Percentiles rank a stretch among this genome's conserved stretches.
These are phyloP conservation scores for Ensete ventricosum DNA, from an alignment of 176 grass and related monocot genomes.

Conservation along the genomic window DNA sequence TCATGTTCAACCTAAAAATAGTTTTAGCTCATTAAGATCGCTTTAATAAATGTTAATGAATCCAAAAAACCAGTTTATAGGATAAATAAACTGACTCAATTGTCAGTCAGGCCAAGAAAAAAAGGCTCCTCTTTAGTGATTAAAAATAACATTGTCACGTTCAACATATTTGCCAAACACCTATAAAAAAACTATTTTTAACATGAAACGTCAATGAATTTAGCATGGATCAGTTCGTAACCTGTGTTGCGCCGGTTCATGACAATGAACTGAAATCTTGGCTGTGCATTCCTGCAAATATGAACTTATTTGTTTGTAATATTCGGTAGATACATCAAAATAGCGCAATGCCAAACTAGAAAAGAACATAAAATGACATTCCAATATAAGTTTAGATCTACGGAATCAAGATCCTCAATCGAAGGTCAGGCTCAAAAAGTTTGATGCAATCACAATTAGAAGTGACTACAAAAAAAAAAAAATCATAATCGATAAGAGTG, in stretches of 20 bases:
- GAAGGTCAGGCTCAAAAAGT: neutral
- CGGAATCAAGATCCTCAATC: neutral
- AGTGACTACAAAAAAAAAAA: neutral
- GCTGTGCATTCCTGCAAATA: constrained; percentile 53
- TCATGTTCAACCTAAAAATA: no score
- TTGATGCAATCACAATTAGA: neutral
- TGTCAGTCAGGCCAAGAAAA: no score
- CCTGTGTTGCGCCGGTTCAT: constrained; percentile 87
- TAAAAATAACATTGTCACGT: neutral
- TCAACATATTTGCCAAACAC: no score
- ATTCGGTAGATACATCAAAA: neutral
- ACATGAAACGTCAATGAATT: constrained; percentile 13
- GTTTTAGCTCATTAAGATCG: no score
- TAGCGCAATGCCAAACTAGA: neutral
- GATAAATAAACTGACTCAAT: no score
- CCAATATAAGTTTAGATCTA: neutral
- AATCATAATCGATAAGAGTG: neutral
- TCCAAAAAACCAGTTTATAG: no score
- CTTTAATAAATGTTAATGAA: no score
- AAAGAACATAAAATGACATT: neutral
- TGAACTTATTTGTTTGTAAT: neutral
- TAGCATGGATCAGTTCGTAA: neutral
- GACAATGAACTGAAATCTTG: constrained; percentile 88
- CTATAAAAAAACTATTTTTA: neutral
- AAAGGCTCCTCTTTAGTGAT: no score